These are phyloP conservation scores for Tritrichomonas foetus DNA, from an alignment of 208 protist genomes.

Conservation along the genomic window DNA sequence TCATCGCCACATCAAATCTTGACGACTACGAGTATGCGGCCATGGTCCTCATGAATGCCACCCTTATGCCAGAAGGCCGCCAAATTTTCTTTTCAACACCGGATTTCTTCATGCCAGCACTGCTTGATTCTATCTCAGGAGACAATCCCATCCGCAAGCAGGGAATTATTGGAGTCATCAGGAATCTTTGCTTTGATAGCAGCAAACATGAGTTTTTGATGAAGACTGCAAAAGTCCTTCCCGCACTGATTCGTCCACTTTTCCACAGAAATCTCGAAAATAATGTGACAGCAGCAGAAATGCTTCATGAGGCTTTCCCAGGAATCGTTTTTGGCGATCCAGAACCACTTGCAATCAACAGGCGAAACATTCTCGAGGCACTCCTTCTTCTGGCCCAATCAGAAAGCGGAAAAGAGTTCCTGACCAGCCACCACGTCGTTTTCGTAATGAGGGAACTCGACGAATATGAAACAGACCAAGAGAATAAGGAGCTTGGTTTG, in stretches of 20 bases:
- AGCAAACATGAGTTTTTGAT: background rate
- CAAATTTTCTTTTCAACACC: background rate
- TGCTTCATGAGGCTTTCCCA: conserved; percentile 24
- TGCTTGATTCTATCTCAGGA: background rate
- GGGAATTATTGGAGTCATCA: conserved; percentile 23
- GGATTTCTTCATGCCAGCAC: conserved; percentile 14
- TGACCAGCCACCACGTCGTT: background rate
- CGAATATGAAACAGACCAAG: background rate
- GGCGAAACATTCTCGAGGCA: background rate
- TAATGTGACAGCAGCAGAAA: background rate
- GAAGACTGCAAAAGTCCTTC: background rate
- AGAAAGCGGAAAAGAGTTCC: background rate
- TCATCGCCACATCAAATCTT: background rate
- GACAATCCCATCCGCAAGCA: background rate
- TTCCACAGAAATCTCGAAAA: background rate
- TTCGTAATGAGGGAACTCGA: background rate
- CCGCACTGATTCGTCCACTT: background rate
- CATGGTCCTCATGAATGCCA: conserved; percentile 28
- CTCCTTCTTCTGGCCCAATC: background rate
- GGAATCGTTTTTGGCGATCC: background rate
- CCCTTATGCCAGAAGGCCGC: background rate
- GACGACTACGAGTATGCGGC: conserved; percentile 32
- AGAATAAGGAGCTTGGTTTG: background rate
- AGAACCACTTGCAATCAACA: background rate
- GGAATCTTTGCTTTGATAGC: conserved; percentile 19